Base-by-base conservation (phyloP, 305 asterid species). In the Ruellia speciosa region DNA sequence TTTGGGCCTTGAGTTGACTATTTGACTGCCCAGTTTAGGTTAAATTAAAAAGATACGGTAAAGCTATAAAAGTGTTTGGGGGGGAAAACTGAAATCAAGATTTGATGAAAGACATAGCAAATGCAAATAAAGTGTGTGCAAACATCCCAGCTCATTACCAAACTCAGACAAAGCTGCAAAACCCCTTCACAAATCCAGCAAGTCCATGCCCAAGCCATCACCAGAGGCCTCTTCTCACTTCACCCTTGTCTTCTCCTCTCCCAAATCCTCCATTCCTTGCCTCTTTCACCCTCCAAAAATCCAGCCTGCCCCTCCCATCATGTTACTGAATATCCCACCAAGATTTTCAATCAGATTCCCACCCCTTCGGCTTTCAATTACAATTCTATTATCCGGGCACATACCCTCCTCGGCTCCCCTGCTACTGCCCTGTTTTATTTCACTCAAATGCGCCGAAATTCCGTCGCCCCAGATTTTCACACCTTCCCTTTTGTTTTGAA, bases 401-500 rank as follows among this genome's bases (percentile, higher is more conserved):
- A 78, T 49, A 66, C 84, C 43, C 73, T 76, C 55, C 80, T 81
- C 46, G 66, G 70, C 50, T 68, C 67, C 52, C 90, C 95, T 11
- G 43, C 14, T 8, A 58, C 64, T 7, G 86, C 93, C 48, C 40
- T 81, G 14, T 1, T 3, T 15, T 73, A 69, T 31, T 81, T 72
- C 64, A 15, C 58, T 55, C 60, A 57, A 59, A 86, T 89, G 97
- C 79, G 80, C 37, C 72, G 77, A 61, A 56, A 28, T 17, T 69
- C 81, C 0, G 51, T 86, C 64, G 64, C 80, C 14, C 90, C 88
- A 1, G 94, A 81, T 64, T 60, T 72, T 41, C 76, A 75, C 68
- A 84, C 96, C 0, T 82, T 53, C 76, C 88, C 96, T 18, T 82
- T 87, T 56, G 81, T 75, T 49, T 79, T 90, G 3, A 82, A 83